These are phyloP conservation scores for Acacia pycnantha DNA, from an alignment of 331 rosid species.

Conservation along the genomic window DNA sequence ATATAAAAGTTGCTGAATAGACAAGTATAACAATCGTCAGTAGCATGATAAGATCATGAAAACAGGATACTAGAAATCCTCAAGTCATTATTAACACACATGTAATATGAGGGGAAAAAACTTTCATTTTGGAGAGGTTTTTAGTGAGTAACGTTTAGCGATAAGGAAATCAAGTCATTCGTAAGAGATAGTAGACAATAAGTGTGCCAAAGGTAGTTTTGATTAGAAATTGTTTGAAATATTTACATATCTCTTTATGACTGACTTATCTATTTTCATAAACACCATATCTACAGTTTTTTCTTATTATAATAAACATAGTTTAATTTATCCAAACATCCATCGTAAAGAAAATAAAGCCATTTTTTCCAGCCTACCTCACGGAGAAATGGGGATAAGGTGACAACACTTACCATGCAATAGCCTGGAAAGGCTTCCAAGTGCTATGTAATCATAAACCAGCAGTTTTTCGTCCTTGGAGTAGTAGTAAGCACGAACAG, in stretches of 20 bases:
- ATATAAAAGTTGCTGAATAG: not conserved
- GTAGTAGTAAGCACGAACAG: slow-evolving; percentile 81
- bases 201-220: not conserved
- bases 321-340: not conserved
- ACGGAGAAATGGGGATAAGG: not conserved
- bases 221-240: not conserved
- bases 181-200: not conserved
- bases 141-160: not conserved
- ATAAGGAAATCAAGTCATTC: not conserved
- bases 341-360: not conserved
- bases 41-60: not conserved
- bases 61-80: not conserved
- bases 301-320: not conserved
- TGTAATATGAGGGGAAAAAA: not conserved
- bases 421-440: slow-evolving; percentile 68
- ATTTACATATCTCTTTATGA: not conserved
- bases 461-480: slow-evolving; percentile 89
- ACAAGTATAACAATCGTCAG: not conserved
- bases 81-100: not conserved
- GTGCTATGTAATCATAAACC: slow-evolving; percentile 65
- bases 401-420: slow-evolving; percentile 64
- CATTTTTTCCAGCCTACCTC: not conserved
- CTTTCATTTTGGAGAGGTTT: not conserved
- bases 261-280: not conserved
- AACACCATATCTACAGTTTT: not conserved